Evolutionary conservation across 495 filamentous ascomycete genomes (phyloP).

Genomic region (Xylaria castorea): DNA sequence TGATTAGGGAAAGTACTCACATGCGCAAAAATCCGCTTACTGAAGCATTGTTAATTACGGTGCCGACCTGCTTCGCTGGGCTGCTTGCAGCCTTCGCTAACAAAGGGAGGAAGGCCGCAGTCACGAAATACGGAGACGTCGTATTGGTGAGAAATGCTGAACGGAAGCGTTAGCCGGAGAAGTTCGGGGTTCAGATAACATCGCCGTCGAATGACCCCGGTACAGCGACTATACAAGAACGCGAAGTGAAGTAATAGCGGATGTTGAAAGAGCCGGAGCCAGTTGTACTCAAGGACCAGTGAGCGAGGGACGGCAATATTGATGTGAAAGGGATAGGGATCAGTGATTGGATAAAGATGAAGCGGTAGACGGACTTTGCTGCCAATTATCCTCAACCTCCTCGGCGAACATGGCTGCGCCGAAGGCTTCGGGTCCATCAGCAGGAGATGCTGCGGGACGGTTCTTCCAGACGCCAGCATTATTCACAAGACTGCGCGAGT

Average conservation of each 20-base stretch:
- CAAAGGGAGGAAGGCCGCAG: constrained; percentile 52
- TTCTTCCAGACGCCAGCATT: constrained; percentile 75
- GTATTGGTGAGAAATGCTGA: constrained; percentile 78
- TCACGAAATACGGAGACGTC: constrained; percentile 67
- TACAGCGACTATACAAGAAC: background rate
- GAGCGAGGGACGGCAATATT: background rate
- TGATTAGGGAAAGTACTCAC: constrained; percentile 24
- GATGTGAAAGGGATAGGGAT: background rate
- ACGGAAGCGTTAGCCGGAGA: constrained; percentile 49
- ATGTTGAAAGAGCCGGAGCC: background rate
- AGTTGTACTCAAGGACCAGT: background rate
- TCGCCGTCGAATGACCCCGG: background rate
- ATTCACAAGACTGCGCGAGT: constrained; percentile 75
- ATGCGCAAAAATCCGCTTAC: constrained; percentile 51
- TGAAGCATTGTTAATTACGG: constrained; percentile 65
- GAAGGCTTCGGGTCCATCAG: constrained; percentile 35
- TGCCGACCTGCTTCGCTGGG: constrained; percentile 58
- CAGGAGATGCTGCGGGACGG: constrained; percentile 1
- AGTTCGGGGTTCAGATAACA: constrained; percentile 30
- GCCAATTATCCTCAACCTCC: constrained; percentile 59
- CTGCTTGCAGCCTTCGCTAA: constrained; percentile 51
- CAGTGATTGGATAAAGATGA: background rate
- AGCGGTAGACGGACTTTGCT: constrained; percentile 52
- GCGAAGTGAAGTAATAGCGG: background rate
- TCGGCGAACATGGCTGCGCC: constrained; percentile 44